phyloP scores from a whole-genome alignment of 2,329 filamentous ascomycete genomes.

The Cladophialophora immunda region DNA sequence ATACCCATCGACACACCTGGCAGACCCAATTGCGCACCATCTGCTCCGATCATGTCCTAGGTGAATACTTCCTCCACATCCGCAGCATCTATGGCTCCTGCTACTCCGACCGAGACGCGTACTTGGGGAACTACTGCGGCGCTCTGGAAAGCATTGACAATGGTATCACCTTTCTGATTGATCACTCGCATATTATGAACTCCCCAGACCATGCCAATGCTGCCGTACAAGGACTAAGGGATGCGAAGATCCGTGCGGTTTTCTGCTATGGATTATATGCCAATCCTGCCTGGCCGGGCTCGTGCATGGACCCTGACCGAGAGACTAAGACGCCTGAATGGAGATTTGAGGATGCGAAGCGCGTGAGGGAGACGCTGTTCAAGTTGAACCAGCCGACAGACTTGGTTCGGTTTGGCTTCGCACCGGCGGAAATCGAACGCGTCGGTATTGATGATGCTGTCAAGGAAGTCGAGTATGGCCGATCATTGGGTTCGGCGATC shows the following conservation, averaged over 20 bases:
- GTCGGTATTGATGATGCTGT: slow-evolving; percentile 17
- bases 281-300: slow-evolving; percentile 25
- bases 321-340: slow-evolving; percentile 26
- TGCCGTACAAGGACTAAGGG: slow-evolving; percentile 18
- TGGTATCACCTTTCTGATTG: slow-evolving; percentile 24
- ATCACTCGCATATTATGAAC: slow-evolving; percentile 31
- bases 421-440: slow-evolving; percentile 23
- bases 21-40: slow-evolving; percentile 52
- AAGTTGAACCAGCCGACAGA: slow-evolving; percentile 10
- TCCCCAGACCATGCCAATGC: slow-evolving; percentile 36
- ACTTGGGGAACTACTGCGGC: slow-evolving; percentile 25
- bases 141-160: slow-evolving; percentile 28
- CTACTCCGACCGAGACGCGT: slow-evolving; percentile 21
- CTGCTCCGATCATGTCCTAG: slow-evolving; percentile 50
- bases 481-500: slow-evolving; percentile 19
- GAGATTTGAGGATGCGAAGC: slow-evolving; percentile 25
- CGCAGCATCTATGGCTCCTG: slow-evolving; percentile 24
- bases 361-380: slow-evolving; percentile 22
- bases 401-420: slow-evolving; percentile 30
- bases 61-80: slow-evolving; percentile 48
- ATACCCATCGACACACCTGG: slow-evolving; percentile 52
- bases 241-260: slow-evolving; percentile 23
- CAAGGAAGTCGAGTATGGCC: slow-evolving; percentile 24
- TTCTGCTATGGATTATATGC: slow-evolving; percentile 26
- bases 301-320: slow-evolving; percentile 20